These are phyloP conservation scores for Nicotiana knightiana DNA, from an alignment of 257 asterid genomes.

Conservation along the genomic window DNA sequence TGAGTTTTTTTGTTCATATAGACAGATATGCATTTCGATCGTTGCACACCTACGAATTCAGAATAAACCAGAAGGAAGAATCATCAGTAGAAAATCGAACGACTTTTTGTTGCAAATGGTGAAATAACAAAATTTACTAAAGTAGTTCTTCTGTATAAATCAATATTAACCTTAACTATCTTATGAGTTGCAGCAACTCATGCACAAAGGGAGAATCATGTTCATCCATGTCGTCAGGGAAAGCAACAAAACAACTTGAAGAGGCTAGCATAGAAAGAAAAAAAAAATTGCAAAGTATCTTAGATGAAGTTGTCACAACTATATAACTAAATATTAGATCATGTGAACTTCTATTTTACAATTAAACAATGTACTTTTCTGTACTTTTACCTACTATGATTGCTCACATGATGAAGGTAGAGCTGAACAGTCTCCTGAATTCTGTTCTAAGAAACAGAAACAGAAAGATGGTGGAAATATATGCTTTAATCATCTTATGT, in stretches of 20 bases:
- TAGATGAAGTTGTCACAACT: no score
- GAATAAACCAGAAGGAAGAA: not conserved
- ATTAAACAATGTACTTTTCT: no score
- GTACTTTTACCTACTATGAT: no score
- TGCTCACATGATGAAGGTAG: no score
- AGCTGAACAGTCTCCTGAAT: no score
- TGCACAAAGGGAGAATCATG: conserved; percentile 55
- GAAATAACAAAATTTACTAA: not conserved
- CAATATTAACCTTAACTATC: conserved; percentile 40
- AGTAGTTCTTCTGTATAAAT: not conserved
- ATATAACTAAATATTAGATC: no score
- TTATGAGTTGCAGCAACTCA: conserved; percentile 62
- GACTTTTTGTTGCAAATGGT: not conserved
- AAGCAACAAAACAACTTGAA: conserved; percentile 21
- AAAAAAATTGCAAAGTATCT: no score
- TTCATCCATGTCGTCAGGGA: conserved; percentile 32
- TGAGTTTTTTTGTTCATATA: conserved; percentile 57
- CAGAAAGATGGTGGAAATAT: conserved; percentile 74
- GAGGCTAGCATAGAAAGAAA: no score
- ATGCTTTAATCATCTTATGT: conserved; percentile 91
- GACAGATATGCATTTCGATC: conserved; percentile 60
- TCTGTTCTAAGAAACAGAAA: no score
- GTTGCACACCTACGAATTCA: conserved; percentile 43
- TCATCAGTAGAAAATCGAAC: not conserved
- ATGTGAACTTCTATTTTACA: no score